Conservation (phyloP, 2,329 filamentous ascomycete species). For the Calonectria naviculata region DNA sequence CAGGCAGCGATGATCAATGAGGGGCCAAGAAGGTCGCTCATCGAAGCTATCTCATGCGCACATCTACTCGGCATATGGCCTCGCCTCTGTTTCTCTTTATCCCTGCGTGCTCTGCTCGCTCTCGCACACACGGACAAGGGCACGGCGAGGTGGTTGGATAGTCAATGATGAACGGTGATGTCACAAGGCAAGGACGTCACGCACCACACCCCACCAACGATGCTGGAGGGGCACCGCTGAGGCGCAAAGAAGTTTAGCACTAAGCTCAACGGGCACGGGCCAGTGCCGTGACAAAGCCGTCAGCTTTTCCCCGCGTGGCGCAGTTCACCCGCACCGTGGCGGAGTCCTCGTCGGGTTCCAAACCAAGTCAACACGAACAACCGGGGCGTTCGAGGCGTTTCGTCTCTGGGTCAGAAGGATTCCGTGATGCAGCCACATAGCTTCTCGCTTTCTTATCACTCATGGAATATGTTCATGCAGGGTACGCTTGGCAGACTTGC, state of each 20-base stretch:
- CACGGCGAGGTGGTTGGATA: constrained; percentile 6
- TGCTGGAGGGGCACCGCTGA: neutral
- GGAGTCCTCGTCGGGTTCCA: neutral
- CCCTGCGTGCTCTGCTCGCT: neutral
- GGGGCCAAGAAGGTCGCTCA: neutral
- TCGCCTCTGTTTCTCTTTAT: neutral
- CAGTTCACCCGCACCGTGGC: constrained; percentile 3
- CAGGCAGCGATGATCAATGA: neutral
- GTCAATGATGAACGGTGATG: constrained; percentile 3
- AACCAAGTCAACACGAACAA: neutral
- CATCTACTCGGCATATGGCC: neutral
- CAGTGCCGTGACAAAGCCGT: neutral
- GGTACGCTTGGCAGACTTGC: neutral
- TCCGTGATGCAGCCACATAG: neutral
- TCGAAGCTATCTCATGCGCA: neutral
- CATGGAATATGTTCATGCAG: neutral
- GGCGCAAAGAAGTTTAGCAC: neutral
- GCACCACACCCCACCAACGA: neutral
- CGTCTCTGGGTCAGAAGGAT: neutral
- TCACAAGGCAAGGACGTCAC: constrained; percentile 7
- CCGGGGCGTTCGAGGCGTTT: neutral
- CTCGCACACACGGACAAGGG: neutral
- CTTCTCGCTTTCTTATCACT: neutral
- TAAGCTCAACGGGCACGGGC: neutral
- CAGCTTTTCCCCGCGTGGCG: neutral